Evolutionary conservation across 2,329 filamentous ascomycete genomes (phyloP).

Genomic region (Metarhizium robertsii): DNA sequence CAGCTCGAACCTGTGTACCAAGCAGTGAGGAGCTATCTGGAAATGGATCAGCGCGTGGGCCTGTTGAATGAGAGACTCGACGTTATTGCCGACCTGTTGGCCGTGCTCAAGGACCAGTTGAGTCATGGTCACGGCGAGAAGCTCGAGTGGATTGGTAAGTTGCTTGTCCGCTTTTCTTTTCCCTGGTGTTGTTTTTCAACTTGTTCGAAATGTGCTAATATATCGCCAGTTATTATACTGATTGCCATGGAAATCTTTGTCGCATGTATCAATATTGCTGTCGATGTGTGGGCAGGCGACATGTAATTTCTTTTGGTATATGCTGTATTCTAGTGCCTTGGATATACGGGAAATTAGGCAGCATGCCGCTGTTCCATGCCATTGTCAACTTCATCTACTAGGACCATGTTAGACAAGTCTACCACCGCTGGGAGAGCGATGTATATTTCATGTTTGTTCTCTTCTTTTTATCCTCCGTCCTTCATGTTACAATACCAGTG

Average conservation of each 20-base stretch:
- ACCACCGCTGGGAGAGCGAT: too few species aligned
- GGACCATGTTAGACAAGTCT: background rate
- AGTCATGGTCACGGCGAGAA: constrained; percentile 89
- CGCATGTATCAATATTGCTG: constrained; percentile 86
- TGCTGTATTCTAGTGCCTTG: background rate
- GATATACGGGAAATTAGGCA: background rate
- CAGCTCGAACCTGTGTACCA: constrained; percentile 95
- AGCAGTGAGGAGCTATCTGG: constrained; percentile 87
- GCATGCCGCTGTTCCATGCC: background rate
- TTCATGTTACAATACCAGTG: background rate
- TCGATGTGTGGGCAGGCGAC: constrained; percentile 66
- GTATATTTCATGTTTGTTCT: too few species aligned
- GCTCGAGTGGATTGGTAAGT: constrained; percentile 78
- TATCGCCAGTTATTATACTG: constrained; percentile 68
- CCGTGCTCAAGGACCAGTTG: constrained; percentile 90
- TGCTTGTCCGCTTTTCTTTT: background rate
- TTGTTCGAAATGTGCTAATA: constrained; percentile 8
- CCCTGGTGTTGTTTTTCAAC: background rate
- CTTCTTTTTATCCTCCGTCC: too few species aligned
- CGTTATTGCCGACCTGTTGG: constrained; percentile 86
- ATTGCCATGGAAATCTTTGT: constrained; percentile 94
- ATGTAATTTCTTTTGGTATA: constrained; percentile 2
- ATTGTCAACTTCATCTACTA: background rate
- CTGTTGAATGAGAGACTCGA: constrained; percentile 76
- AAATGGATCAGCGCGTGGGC: constrained; percentile 93